Base-by-base conservation (phyloP, 2,329 filamentous ascomycete genomes). In the Keithomyces neogunnii region DNA sequence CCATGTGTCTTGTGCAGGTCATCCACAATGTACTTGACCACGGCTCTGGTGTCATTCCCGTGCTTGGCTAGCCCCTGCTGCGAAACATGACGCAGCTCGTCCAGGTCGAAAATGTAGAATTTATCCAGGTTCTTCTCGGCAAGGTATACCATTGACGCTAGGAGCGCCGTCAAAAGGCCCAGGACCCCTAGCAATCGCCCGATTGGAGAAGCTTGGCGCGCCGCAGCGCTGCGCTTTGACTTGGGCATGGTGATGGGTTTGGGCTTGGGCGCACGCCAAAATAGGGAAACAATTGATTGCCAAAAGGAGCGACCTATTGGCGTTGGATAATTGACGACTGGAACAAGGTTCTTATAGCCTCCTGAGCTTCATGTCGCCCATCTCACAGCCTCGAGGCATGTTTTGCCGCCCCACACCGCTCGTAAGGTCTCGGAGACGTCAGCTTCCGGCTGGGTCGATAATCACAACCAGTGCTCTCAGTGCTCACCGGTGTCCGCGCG, bases 31-130 rank as follows among this genome's bases (percentile, higher is more conserved):
- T 79, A 83, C 57, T 76, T 64, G 54, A 89, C 85, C 8, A 90
- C 78, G 51, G 75, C 74, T 52, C 75, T 69, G 11, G 89, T 95
- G 72, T 92, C 79, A 66, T 91, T 87, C 59, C 87, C 88, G 66
- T 92, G 82, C 39, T 76, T 69, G 8, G 70, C 73, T 56, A 95
- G 79, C 33, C 81, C 85, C 55, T 80, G 77, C 67, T 80, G 71
- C 9, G 85, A 78, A 35, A 93, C 70, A 54, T 84, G 76, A 63
- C 89, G 81, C 54, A 95, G 76, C 55, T 88, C 77, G 13, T 75
- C 73, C 2, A 79, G 78, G 50, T 83, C 72, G 69, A 95, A 91
- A 67, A 93, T 81, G 76, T 90, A 93, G 73, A 91, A 84, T 52
- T 66, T 69, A 55, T 81, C 73, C 52, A 81, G 70, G 66, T 80